Conservation (phyloP, 257 asterid genomes). For the Solanum infundibuliforme region DNA sequence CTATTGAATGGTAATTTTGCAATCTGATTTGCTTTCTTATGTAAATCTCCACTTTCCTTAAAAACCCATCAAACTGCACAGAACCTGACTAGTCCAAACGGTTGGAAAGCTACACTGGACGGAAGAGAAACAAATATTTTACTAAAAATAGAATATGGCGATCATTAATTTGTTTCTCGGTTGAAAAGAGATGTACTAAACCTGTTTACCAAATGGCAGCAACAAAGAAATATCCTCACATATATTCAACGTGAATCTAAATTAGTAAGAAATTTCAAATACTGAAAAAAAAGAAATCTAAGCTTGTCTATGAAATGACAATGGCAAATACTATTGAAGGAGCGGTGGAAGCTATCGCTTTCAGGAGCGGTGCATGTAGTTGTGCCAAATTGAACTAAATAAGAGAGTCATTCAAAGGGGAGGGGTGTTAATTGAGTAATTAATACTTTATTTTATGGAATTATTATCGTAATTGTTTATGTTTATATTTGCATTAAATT, state of each 20-base stretch:
- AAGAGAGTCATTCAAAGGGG: background rate
- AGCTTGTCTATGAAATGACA: background rate
- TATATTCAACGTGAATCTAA: background rate
- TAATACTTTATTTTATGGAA: background rate
- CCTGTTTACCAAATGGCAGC: background rate
- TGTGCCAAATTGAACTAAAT: background rate
- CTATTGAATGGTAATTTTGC: background rate
- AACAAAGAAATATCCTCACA: background rate
- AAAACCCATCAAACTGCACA: background rate
- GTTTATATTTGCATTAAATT: background rate
- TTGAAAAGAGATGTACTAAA: background rate
- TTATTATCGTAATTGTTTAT: background rate
- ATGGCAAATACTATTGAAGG: background rate
- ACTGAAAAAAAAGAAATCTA: background rate
- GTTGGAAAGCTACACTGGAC: background rate
- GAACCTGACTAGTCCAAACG: background rate
- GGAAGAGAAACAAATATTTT: background rate
- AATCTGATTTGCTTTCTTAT: background rate
- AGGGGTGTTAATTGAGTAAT: background rate
- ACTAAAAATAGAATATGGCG: background rate
- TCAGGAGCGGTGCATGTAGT: constrained; percentile 1
- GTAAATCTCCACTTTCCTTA: background rate
- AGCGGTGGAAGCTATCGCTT: background rate
- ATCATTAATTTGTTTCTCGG: background rate
- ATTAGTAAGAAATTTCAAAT: background rate